Conservation (phyloP, 2,329 filamentous ascomycete species). For the Neurospora sp. region DNA sequence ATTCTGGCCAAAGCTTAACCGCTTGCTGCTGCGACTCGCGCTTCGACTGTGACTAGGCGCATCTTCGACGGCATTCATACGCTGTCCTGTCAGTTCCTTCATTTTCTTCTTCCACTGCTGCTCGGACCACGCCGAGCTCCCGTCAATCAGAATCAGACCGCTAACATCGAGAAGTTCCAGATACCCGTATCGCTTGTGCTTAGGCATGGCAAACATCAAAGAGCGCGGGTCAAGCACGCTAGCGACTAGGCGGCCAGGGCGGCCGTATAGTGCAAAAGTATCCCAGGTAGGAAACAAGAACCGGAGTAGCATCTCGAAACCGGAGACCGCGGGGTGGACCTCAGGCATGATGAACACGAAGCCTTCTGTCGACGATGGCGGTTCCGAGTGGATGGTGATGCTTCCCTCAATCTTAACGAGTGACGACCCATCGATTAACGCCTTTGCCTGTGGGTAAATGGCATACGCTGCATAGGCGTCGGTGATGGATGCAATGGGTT, state of each 20-base stretch:
- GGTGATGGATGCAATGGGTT: constrained; percentile 82
- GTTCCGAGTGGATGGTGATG: constrained; percentile 75
- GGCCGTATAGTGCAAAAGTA: constrained; percentile 82
- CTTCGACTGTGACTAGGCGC: constrained; percentile 37
- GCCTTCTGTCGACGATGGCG: constrained; percentile 71
- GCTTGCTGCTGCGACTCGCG: constrained; percentile 48
- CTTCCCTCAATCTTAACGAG: constrained; percentile 87
- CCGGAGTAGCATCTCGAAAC: constrained; percentile 90
- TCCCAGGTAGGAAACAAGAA: constrained; percentile 93
- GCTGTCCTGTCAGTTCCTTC: constrained; percentile 75
- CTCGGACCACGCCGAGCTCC: constrained; percentile 70
- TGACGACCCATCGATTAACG: constrained; percentile 87
- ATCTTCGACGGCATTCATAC: constrained; percentile 59
- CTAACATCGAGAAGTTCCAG: constrained; percentile 81
- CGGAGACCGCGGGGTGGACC: constrained; percentile 77
- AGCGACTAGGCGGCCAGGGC: constrained; percentile 75
- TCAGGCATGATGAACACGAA: constrained; percentile 99
- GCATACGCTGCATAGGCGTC: constrained; percentile 90
- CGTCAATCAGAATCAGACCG: constrained; percentile 65
- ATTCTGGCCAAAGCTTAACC: constrained; percentile 39
- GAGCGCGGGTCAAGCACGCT: constrained; percentile 80
- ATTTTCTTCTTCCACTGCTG: constrained; percentile 80
- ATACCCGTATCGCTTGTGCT: constrained; percentile 79
- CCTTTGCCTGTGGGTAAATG: constrained; percentile 90
- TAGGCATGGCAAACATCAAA: constrained; percentile 97